Evolutionary conservation across 2,329 filamentous ascomycete species (phyloP).

Genomic region (Ophiostoma pallidulum): DNA sequence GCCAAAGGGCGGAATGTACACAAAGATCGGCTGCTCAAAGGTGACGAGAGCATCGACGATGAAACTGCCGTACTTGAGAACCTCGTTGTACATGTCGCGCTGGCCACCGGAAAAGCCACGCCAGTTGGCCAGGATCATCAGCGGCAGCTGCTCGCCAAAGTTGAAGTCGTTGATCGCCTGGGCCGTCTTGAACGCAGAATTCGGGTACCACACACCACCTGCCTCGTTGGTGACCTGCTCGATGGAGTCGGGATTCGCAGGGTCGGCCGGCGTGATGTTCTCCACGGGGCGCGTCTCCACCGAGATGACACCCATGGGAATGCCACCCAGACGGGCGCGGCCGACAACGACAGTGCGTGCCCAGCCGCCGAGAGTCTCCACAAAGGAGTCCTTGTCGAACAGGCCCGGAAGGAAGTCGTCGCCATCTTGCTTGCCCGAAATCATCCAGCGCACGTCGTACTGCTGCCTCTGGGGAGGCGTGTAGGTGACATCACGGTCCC

Average conservation of each 20-base stretch:
- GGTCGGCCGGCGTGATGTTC: constrained; percentile 93
- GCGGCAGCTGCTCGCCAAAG: constrained; percentile 90
- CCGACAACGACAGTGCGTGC: constrained; percentile 93
- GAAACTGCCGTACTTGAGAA: constrained; percentile 98
- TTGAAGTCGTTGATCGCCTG: constrained; percentile 99
- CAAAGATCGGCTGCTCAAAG: constrained; percentile 96
- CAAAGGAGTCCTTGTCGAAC: constrained; percentile 94
- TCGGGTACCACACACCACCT: constrained; percentile 98
- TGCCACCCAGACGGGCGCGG: constrained; percentile 90
- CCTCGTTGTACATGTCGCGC: constrained; percentile 99
- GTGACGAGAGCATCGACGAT: constrained; percentile 98
- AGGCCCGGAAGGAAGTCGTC: constrained; percentile 83
- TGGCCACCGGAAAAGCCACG: constrained; percentile 99
- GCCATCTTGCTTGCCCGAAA: constrained; percentile 75
- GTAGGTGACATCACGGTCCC: constrained; percentile 89
- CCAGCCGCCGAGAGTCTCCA: constrained; percentile 94
- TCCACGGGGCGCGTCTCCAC: constrained; percentile 94
- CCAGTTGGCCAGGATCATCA: constrained; percentile 99
- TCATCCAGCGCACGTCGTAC: constrained; percentile 92
- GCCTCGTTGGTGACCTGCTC: constrained; percentile 92
- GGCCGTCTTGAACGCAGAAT: constrained; percentile 98
- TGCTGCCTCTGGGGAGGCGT: constrained; percentile 72
- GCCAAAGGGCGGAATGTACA: constrained; percentile 94
- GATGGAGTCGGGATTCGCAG: constrained; percentile 95
- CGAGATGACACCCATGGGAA: constrained; percentile 95